These are phyloP conservation scores for Elsinoe perseae DNA, from an alignment of 2,329 filamentous ascomycete species.

Conservation along the genomic window DNA sequence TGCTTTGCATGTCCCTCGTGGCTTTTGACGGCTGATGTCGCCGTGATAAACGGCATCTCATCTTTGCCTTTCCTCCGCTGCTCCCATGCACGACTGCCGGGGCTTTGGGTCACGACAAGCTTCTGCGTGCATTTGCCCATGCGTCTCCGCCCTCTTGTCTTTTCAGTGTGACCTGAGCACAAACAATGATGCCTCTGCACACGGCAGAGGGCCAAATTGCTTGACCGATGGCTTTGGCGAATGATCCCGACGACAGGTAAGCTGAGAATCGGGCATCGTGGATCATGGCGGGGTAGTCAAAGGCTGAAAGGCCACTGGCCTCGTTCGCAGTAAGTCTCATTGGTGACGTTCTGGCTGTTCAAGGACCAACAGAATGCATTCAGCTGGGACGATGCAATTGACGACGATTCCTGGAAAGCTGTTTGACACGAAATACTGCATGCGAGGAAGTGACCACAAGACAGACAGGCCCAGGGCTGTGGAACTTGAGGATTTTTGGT, in stretches of 20 bases:
- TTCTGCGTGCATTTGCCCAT: background rate
- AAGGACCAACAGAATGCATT: too few species aligned
- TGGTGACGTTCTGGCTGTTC: too few species aligned
- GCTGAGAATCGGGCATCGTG: background rate
- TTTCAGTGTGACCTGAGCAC: background rate
- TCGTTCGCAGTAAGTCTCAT: background rate
- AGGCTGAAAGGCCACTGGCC: background rate
- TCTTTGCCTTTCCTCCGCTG: background rate
- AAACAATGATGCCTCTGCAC: background rate
- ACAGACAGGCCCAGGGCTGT: too few species aligned
- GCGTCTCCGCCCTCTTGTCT: background rate
- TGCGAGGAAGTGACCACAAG: background rate
- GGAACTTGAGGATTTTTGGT: background rate
- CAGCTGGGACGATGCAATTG: too few species aligned
- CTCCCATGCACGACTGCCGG: background rate
- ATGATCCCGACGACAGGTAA: background rate
- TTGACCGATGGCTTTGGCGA: background rate
- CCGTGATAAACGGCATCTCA: slow-evolving; percentile 2
- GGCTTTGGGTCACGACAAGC: background rate
- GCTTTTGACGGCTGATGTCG: background rate
- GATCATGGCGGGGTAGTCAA: background rate
- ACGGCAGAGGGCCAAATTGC: background rate
- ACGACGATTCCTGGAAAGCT: too few species aligned
- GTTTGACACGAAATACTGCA: too few species aligned
- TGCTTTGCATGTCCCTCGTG: background rate